Conservation (phyloP, 805 yeast genomes). For the Saccharomycopsis sp. region DNA sequence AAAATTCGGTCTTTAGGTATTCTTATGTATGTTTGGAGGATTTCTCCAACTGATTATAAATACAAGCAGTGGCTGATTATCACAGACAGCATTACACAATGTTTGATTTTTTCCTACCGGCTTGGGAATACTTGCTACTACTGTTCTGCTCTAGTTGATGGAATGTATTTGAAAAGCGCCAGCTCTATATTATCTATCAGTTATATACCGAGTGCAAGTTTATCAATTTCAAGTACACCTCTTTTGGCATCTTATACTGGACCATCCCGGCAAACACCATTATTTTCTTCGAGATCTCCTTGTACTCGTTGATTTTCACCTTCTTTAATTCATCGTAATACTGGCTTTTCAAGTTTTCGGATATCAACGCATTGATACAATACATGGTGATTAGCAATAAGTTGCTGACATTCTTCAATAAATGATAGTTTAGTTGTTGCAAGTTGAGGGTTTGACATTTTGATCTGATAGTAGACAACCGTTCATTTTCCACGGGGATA, state of each 20-base stretch:
- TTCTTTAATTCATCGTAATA: constrained; percentile 42
- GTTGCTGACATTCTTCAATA: constrained; percentile 75
- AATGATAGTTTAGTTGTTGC: constrained; percentile 48
- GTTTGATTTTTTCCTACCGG: too few relatives aligned
- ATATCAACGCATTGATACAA: constrained; percentile 54
- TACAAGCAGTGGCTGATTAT: too few relatives aligned
- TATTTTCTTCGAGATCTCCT: constrained; percentile 70
- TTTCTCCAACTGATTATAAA: too few relatives aligned
- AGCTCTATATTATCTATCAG: neutral
- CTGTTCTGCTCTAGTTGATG: too few relatives aligned
- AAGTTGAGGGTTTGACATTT: constrained; percentile 62
- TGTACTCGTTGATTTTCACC: constrained; percentile 49
- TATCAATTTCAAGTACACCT: constrained; percentile 41
- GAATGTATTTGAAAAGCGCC: too few relatives aligned
- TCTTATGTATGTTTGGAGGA: too few relatives aligned
- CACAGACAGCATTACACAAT: too few relatives aligned
- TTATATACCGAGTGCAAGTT: neutral
- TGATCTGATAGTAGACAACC: constrained; percentile 51
- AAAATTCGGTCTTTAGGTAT: too few relatives aligned
- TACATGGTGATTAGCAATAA: constrained; percentile 77
- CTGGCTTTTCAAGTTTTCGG: constrained; percentile 31
- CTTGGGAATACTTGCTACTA: too few relatives aligned
- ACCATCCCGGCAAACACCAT: constrained; percentile 95
- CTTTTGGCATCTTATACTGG: constrained; percentile 85
- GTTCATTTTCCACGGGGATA: constrained; percentile 51